phyloP scores from a whole-genome alignment of 306 rosid species.

The Vicia villosa region DNA sequence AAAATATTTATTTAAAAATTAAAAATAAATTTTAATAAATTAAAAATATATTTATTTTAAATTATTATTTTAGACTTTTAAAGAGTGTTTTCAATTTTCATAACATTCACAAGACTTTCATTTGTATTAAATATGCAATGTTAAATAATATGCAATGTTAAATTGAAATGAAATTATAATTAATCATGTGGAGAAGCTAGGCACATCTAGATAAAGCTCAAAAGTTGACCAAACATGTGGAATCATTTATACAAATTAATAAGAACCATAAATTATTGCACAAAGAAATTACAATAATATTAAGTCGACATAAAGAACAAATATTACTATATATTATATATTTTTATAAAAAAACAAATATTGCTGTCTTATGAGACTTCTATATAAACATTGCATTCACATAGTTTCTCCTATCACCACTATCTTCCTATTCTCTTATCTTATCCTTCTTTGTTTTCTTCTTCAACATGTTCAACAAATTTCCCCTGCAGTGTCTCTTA shows the following conservation, averaged over 20 bases:
- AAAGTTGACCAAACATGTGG: not conserved
- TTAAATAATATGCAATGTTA: not conserved
- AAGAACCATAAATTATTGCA: not conserved
- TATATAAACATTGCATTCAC: constrained; percentile 9
- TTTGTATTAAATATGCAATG: not conserved
- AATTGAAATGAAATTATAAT: not conserved
- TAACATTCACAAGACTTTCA: too few relatives aligned
- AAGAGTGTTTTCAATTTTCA: too few relatives aligned
- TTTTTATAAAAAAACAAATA: not conserved
- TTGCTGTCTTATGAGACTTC: not conserved
- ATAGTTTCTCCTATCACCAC: constrained; percentile 3
- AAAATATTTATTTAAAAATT: too few relatives aligned
- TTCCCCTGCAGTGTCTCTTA: not conserved
- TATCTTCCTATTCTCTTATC: not conserved
- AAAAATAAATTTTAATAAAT: too few relatives aligned
- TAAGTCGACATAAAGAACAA: constrained; percentile 19
- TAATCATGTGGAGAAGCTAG: not conserved
- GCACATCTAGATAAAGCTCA: constrained; percentile 5
- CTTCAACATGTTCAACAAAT: constrained; percentile 37
- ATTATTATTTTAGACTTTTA: too few relatives aligned
- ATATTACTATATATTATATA: not conserved
- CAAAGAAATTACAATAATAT: not conserved
- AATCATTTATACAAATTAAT: not conserved
- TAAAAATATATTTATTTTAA: too few relatives aligned
- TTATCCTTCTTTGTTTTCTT: not conserved